Conservation (phyloP, 73 alveolate species). For the Symbiodinium natans region DNA sequence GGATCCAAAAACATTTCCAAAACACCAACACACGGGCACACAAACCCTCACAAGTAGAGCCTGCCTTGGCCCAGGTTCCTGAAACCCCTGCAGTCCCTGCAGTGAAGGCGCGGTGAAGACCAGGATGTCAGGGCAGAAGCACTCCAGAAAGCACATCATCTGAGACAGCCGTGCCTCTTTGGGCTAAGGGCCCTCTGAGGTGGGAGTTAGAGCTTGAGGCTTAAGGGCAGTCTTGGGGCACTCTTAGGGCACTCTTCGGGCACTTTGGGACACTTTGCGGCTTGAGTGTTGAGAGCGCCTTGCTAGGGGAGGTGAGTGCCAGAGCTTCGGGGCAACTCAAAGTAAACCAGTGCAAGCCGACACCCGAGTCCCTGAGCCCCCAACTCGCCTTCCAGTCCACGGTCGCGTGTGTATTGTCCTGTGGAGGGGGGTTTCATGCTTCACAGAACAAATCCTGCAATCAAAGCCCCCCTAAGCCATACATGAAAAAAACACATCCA, state of each 20-base stretch:
- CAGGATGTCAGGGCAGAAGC: not conserved
- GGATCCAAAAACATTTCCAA: no score
- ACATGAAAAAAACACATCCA: not conserved
- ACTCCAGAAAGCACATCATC: not conserved
- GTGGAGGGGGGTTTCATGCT: not conserved
- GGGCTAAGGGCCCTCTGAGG: not conserved
- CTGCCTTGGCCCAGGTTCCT: no score
- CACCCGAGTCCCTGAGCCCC: not conserved
- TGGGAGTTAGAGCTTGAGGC: not conserved
- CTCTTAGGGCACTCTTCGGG: no score
- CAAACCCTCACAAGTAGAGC: no score
- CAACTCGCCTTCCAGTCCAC: not conserved
- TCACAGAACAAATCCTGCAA: no score
- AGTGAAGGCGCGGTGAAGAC: not conserved
- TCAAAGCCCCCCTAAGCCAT: no score
- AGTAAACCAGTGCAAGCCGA: not conserved
- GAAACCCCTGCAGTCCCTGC: no score
- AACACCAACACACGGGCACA: no score
- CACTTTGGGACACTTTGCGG: not conserved
- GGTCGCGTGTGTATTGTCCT: not conserved
- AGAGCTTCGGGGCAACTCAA: no score
- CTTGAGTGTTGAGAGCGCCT: no score
- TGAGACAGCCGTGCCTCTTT: not conserved
- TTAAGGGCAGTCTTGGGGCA: not conserved
- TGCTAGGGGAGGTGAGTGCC: no score